These are phyloP conservation scores for Camellia oleifera DNA, from an alignment of 179 eudicot species.

Conservation along the genomic window DNA sequence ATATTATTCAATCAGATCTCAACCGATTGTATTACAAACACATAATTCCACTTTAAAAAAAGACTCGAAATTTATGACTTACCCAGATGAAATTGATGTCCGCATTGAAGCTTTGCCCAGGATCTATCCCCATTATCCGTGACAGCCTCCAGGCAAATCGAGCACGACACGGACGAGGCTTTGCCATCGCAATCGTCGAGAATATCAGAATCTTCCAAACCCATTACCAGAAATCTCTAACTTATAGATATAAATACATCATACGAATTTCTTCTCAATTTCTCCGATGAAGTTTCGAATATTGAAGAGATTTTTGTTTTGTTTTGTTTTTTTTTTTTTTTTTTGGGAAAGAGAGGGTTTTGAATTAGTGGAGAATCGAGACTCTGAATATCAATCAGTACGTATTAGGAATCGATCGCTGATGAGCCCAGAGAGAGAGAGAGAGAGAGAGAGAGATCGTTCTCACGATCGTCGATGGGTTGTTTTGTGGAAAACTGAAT, in stretches of 20 bases:
- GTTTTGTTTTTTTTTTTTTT: no score
- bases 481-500: neutral
- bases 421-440: no score
- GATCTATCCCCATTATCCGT: constrained; percentile 18
- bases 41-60: neutral
- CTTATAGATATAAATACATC: no score
- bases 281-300: no score
- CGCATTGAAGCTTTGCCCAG: constrained; percentile 88
- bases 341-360: no score
- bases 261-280: no score
- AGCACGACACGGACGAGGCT: constrained; percentile 51
- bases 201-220: constrained; percentile 49
- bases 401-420: neutral
- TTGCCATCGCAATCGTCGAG: constrained; percentile 41
- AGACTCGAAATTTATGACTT: constrained; percentile 19
- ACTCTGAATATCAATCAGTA: neutral
- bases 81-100: constrained; percentile 93
- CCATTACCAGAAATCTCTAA: constrained; percentile 31
- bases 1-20: neutral
- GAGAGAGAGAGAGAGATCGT: no score
- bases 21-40: neutral
- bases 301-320: no score
- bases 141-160: constrained; percentile 79
- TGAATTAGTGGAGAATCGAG: no score
- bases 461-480: no score